Conservation (phyloP, 768 basidiomycete genomes). For the Mrakia gelida region DNA sequence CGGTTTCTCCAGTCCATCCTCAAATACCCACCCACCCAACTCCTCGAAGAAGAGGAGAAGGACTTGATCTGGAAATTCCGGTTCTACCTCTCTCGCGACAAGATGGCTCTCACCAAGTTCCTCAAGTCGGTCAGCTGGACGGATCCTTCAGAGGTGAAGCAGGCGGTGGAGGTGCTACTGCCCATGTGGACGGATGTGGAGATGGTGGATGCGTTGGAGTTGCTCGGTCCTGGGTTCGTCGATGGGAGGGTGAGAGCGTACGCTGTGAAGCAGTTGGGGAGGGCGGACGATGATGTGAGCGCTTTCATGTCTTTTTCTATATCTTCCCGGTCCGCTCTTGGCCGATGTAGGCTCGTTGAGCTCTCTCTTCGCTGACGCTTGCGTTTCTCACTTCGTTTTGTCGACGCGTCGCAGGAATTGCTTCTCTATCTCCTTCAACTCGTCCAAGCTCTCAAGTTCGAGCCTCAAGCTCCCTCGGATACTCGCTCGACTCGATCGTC, state of each 20-base stretch:
- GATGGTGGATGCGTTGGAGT: conserved; percentile 90
- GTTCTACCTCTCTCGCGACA: conserved; percentile 90
- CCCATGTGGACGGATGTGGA: conserved; percentile 98
- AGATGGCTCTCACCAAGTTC: conserved; percentile 88
- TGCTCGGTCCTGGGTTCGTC: conserved; percentile 78
- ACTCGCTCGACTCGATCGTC: conserved; percentile 49
- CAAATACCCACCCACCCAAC: conserved; percentile 81
- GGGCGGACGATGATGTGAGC: conserved; percentile 90
- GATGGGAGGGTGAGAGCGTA: conserved; percentile 75
- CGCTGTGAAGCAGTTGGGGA: conserved; percentile 81
- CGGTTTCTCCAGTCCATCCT: conserved; percentile 64
- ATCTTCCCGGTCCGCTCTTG: no score
- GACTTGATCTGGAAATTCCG: conserved; percentile 98
- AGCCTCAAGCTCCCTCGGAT: conserved; percentile 42
- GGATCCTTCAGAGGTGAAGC: conserved; percentile 91
- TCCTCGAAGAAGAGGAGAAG: conserved; percentile 83
- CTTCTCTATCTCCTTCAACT: conserved; percentile 88
- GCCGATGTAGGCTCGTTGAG: no score
- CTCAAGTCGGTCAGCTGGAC: conserved; percentile 97
- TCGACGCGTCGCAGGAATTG: conserved; percentile 62
- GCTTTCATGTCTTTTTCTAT: background rate
- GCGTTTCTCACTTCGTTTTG: background rate
- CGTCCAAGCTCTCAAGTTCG: conserved; percentile 96
- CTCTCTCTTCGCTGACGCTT: conserved; percentile 16
- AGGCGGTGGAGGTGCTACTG: conserved; percentile 90